Base-by-base conservation (phyloP, 129 eudicot genomes). In the Heracleum sosnowskyi region DNA sequence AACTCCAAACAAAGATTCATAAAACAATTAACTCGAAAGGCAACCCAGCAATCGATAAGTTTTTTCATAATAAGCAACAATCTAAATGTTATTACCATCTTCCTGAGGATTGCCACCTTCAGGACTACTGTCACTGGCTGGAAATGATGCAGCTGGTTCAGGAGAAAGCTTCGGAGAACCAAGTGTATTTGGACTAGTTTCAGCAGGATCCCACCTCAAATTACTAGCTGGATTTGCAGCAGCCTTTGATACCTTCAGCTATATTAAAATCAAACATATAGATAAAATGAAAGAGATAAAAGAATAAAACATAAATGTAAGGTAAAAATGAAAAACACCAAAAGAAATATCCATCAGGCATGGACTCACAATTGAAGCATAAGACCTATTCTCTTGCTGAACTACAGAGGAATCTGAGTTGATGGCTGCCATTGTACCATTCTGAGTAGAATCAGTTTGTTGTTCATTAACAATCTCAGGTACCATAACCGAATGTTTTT, bases 351-450 rank as follows among this genome's bases (percentile, higher is more conserved):
- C 1, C 22, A 26, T 12, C 22, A 13, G 5, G 39, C 37, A 29
- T 77, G 66, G 72, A 85, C 97, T 77, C 77, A 89, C 91, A 77
- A 91, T 89, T 66, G 96, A 91, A 39, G 98, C 98, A 83, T 94
- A 94, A 55, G 98, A 94, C 78, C 87, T 89, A 84, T 91, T 94
- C 75, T 91, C 95, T 79, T 88, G 97, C 64, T 76, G 92, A 73
- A 88, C 64, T 39, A 84, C 82, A 55, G 90, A 81, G 53, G 87
- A 74, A 77, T 75, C 85, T 62, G 93, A 82, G 73, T 69, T 78
- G 36, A 57, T 84, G 76, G 77, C 76, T 26, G 69, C 31, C 22
- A 44, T 12, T 24, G 47, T 45, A 77, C 79, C 87, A 35, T 66
- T 83, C 60, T 77, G 76, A 69, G 34, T 68, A 62, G 79, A 71